Conservation (phyloP, 2,329 filamentous ascomycete genomes). For the Colletotrichum zoysiae region DNA sequence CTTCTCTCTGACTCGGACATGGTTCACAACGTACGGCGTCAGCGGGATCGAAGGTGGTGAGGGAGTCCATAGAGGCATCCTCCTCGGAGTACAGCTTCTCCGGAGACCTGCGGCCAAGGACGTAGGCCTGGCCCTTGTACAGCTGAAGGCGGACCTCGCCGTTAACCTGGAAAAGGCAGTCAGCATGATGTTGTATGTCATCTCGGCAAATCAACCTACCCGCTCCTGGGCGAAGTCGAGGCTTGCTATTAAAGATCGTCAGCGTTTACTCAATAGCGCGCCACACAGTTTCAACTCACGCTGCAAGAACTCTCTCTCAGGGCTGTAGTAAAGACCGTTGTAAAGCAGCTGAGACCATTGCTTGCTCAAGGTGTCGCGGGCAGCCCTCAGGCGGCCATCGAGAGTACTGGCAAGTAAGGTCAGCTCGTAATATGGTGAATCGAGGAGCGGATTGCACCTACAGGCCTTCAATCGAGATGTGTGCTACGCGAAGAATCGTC, state of each 20-base stretch:
- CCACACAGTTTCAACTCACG: neutral
- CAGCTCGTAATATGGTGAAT: neutral
- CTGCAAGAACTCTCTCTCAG: conserved; percentile 45
- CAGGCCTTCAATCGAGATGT: conserved; percentile 66
- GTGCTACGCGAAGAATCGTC: conserved; percentile 48
- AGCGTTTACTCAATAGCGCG: neutral
- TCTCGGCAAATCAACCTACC: neutral
- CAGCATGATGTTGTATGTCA: neutral
- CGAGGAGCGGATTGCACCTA: neutral
- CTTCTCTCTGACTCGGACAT: neutral
- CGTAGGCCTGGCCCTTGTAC: conserved; percentile 59
- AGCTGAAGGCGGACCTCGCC: conserved; percentile 48
- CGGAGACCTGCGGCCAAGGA: conserved; percentile 59
- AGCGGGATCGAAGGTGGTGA: conserved; percentile 57
- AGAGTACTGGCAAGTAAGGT: conserved; percentile 51
- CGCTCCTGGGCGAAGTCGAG: conserved; percentile 38
- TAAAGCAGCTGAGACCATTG: conserved; percentile 48
- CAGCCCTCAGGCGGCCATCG: conserved; percentile 65
- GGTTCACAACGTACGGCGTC: conserved; percentile 49
- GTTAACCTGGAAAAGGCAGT: conserved; percentile 23
- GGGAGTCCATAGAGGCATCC: conserved; percentile 64
- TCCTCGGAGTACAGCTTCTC: conserved; percentile 65
- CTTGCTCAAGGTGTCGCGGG: conserved; percentile 66
- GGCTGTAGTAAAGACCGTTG: conserved; percentile 68
- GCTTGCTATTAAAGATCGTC: conserved; percentile 16